Base-by-base conservation (phyloP, 768 basidiomycete species). In the Vararia minispora region DNA sequence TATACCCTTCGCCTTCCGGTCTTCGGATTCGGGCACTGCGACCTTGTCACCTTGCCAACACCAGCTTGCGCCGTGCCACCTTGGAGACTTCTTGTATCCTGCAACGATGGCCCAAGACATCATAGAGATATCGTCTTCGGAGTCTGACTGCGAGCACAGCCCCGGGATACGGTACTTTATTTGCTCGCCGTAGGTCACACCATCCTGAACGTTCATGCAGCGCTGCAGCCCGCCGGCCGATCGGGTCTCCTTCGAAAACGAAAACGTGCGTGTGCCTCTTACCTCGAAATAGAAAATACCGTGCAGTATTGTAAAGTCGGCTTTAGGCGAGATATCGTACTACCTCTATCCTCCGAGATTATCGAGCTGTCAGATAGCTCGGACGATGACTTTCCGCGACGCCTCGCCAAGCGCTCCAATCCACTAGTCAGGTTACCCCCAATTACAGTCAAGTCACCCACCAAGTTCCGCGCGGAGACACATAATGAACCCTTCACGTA, bases 281-380 rank as follows among this genome's bases (percentile, higher is more conserved):
- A 10, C 31, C 31, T 18, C 31, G 13, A 11, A 11, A 17, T n/a
- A n/a, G 4, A 17, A n/a, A 17, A 33, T 17, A 13, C n/a, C 0
- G 32, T 20, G 6, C 32, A 20, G 18, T 10, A 17, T 35, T 7
- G 14, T 17, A 11, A 24, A 35, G 13, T 7, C 23, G 12, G 37
- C n/a, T n/a, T n/a, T n/a, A n/a, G n/a, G n/a, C n/a, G n/a, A n/a
- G n/a, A n/a, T n/a, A n/a, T n/a, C n/a, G n/a, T n/a, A n/a, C n/a
- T n/a, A n/a, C n/a, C n/a, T n/a, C n/a, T n/a, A n/a, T n/a, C n/a
- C n/a, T n/a, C n/a, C n/a, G n/a, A 37, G 11, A 21, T 37, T 13
- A 37, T 37, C 12, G 37, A 37, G 20, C 11, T 37, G 17, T 28
- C 37, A 14, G 24, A 25, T 20, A 29, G 37, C 25, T 37, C 37